A percentile compares a stretch with the other conserved stretches of the same genome.
Evolutionary conservation across 1,284 basidiomycete genomes (phyloP).

Genomic region (Cutaneotrichosporon cyanovorans): DNA sequence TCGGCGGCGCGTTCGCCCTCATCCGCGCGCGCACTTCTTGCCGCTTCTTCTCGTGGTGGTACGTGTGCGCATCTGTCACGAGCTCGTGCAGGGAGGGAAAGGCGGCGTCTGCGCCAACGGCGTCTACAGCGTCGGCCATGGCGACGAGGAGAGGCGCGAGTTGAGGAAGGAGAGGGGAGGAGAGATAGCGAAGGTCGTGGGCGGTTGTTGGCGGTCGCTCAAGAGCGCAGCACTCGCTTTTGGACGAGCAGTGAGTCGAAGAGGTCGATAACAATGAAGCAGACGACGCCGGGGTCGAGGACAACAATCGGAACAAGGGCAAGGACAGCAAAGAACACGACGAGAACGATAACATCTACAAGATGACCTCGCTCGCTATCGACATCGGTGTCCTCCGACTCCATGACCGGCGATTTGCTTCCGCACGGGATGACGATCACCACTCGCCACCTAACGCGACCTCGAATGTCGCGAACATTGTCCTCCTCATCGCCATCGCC

Average conservation of each 20-base stretch:
- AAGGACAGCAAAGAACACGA: background rate
- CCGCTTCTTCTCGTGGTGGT: conserved; percentile 15
- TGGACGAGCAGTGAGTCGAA: too few species aligned
- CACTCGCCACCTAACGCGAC: background rate
- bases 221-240: too few species aligned
- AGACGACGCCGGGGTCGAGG: too few species aligned
- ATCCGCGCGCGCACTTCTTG: conserved; percentile 35
- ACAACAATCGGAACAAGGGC: too few species aligned
- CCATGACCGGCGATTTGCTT: background rate
- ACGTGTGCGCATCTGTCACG: conserved; percentile 10
- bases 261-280: too few species aligned
- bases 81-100: conserved; percentile 22
- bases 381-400: background rate
- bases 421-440: background rate
- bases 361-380: too few species aligned
- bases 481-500: background rate
- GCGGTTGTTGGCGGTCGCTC: too few species aligned
- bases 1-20: conserved; percentile 33
- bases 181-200: too few species aligned
- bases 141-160: too few species aligned
- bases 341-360: background rate
- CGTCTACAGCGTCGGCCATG: background rate
- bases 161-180: too few species aligned
- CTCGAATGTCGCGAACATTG: too few species aligned
- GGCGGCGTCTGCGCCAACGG: conserved; percentile 11